Evolutionary conservation across 2,329 filamentous ascomycete genomes (phyloP).

Genomic region (Xenosphaeropsis pyriputrescens): DNA sequence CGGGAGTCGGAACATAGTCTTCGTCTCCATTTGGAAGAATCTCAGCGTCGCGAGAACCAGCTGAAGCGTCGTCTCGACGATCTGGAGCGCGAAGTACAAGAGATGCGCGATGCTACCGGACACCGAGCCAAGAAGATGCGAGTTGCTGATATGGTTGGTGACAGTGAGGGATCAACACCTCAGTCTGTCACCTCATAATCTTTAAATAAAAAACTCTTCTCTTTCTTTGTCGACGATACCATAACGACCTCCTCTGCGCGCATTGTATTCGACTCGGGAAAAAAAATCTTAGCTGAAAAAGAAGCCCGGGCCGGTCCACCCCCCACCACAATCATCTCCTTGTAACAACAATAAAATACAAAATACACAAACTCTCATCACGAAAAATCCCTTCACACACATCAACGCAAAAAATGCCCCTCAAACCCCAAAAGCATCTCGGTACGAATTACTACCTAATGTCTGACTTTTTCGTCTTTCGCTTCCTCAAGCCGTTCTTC

Average conservation of each 20-base stretch:
- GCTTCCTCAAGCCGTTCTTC: too few relatives aligned
- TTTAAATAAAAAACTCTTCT: not conserved
- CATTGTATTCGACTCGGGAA: too few relatives aligned
- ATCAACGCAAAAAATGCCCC: too few relatives aligned
- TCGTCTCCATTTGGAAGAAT: slow-evolving; percentile 56
- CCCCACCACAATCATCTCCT: too few relatives aligned
- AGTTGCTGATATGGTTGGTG: slow-evolving; percentile 30
- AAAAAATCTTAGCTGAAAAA: too few relatives aligned
- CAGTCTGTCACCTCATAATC: slow-evolving; percentile 2
- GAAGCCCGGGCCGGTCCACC: too few relatives aligned
- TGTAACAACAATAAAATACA: too few relatives aligned
- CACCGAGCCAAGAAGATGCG: slow-evolving; percentile 39
- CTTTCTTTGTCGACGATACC: slow-evolving; percentile 3
- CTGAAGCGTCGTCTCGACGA: slow-evolving; percentile 74
- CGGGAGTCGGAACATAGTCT: slow-evolving; percentile 38
- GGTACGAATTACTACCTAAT: too few relatives aligned
- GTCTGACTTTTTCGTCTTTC: too few relatives aligned
- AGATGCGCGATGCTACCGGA: slow-evolving; percentile 26
- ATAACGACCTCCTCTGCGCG: not conserved
- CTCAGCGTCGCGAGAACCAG: slow-evolving; percentile 64
- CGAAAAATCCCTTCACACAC: too few relatives aligned
- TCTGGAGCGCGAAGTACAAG: slow-evolving; percentile 40
- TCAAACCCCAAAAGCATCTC: too few relatives aligned
- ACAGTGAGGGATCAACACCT: slow-evolving; percentile 11
- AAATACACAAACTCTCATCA: too few relatives aligned